Evolutionary conservation across 257 asterid genomes (phyloP), one percentile per base, ranked within the genome.

Genomic region (Solanum etuberosum): DNA sequence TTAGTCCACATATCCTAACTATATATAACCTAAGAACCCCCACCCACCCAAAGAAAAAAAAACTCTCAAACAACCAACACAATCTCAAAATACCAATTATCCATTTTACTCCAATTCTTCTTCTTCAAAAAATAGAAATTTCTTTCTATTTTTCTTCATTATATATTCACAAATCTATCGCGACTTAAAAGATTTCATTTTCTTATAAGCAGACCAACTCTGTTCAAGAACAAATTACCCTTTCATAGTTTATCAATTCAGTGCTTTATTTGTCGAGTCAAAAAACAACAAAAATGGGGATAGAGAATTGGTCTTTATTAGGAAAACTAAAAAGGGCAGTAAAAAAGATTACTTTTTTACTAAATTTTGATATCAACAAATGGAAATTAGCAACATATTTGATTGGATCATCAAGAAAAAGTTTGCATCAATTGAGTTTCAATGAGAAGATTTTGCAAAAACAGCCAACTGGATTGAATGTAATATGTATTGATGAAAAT

Each of bases 251-350:
- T 0, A 1, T 23, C 0, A 63, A 63, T 63, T 63, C 8, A n/a
- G 71, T 63, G 71, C 16, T 63, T 63, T 63, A 63, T 63, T n/a
- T 63, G 0, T 63, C 18, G 4, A 63, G 32, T n/a, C 16, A n/a
- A 25, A 63, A 10, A n/a, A 51, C 27, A 65, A 67, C 8, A 25
- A 88, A 74, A 35, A 96, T 94, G 98, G 91, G 83, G 11, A 72
- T 6, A 15, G 93, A 78, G 15, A 80, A 84, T 12, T 90, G 94
- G 96, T 29, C 90, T 6, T 76, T 93, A 92, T 48, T 97, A 20
- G 94, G 92, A 77, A 91, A 95, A 82, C 90, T 97, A 11, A 94
- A 88, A 84, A 92, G 90, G 86, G 98, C 97, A 5, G 98, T 97
- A 90, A 97, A 90, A 86, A 97, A 97, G 91, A 94, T 97, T 27